Conservation (phyloP, 768 basidiomycete species). For the Collybiopsis luxurians region DNA sequence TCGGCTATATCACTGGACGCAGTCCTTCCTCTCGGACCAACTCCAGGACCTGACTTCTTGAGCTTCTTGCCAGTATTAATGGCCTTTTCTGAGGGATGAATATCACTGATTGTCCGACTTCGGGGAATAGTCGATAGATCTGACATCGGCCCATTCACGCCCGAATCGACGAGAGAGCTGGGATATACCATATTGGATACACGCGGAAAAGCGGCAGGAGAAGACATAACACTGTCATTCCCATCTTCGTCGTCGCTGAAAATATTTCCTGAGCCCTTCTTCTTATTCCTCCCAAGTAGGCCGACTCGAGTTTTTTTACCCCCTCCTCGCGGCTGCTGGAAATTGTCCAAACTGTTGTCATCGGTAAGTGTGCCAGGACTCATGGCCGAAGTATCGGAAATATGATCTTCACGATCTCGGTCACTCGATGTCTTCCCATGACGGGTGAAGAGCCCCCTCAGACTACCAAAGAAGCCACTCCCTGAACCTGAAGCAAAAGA, state of each 20-base stretch:
- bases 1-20: neutral
- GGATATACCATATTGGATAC: neutral
- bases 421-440: no score
- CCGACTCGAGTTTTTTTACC: constrained; percentile 6
- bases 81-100: neutral
- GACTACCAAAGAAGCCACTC: constrained; percentile 9
- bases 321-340: neutral
- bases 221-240: constrained; percentile 7
- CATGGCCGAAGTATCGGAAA: no score
- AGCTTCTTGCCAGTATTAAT: neutral
- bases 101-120: neutral
- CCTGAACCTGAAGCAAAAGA: neutral
- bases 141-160: no score
- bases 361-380: constrained; percentile 7
- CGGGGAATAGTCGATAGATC: neutral
- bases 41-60: neutral
- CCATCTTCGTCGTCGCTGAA: constrained; percentile 5
- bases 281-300: constrained; percentile 5
- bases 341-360: constrained; percentile 22
- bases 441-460: constrained; percentile 6
- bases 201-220: constrained; percentile 7
- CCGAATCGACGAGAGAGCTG: no score
- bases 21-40: neutral
- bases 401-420: no score
- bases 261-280: constrained; percentile 18